These are phyloP conservation scores for Schizochytrium sp. DNA, from an alignment of 108 stramenopile genomes.

Conservation along the genomic window DNA sequence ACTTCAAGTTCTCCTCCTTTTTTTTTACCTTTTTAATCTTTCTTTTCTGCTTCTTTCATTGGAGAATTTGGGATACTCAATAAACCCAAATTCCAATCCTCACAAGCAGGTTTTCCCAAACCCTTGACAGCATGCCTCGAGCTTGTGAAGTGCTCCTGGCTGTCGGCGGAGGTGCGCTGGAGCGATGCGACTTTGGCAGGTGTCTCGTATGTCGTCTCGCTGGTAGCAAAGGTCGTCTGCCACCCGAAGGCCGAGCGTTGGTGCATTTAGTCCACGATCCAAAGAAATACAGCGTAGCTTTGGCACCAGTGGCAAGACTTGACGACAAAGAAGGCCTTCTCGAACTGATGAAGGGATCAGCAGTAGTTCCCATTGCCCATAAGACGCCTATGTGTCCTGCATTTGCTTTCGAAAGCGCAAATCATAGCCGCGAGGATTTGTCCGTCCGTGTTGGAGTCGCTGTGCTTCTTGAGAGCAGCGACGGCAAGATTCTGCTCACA, in stretches of 20 bases:
- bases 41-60: too few relatives aligned
- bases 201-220: background rate
- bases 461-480: constrained; percentile 42
- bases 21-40: too few relatives aligned
- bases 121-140: background rate
- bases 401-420: background rate
- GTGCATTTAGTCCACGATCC: background rate
- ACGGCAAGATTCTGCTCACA: constrained; percentile 48
- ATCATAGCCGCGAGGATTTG: background rate
- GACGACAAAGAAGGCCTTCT: background rate
- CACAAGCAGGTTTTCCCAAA: too few relatives aligned
- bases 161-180: background rate
- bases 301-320: background rate
- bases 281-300: background rate
- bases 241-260: background rate
- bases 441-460: constrained; percentile 44
- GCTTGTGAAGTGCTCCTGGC: constrained; percentile 7
- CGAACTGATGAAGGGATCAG: background rate
- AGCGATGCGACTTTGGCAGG: constrained; percentile 17
- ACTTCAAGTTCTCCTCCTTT: too few relatives aligned
- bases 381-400: constrained; percentile 49
- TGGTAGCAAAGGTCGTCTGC: background rate
- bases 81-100: too few relatives aligned
- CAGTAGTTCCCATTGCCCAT: constrained; percentile 17
- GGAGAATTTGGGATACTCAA: too few relatives aligned